Base-by-base conservation (phyloP, 352 stramenopile genomes). In the Globisporangium recalcitrans region DNA sequence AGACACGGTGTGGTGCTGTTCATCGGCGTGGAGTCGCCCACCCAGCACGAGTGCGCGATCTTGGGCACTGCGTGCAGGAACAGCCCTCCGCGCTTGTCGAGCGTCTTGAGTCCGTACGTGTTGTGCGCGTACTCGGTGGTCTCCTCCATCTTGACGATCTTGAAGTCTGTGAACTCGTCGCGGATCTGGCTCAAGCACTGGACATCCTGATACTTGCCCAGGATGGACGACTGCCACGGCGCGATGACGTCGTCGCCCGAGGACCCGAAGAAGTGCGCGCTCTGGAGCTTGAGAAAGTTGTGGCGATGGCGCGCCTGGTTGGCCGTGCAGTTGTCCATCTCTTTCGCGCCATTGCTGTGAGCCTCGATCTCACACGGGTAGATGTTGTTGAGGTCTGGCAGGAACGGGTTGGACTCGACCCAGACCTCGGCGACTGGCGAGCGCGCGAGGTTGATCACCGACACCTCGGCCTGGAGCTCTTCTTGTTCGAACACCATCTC, bases 361-460 rank as follows among this genome's bases (percentile, higher is more conserved):
- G 32, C 32, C 21, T 56, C 29, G 34, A 63, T 62, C n/a, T 48
- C 31, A n/a, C 57, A 69, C 3, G 52, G 10, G 52, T 55, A 72
- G 16, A 73, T 40, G 38, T 77, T 81, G 64, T 82, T 82, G 26
- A 75, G 42, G 32, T 58, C 61, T 22, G 73, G 75, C 24, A 78
- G 52, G 46, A 75, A 82, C 51, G 51, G 48, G 53, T 77, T 82
- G 40, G 62, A 66, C 14, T 55, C 9, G 11, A 65, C 47, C 51
- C 70, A 84, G 14, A 71, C 62, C 11, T 26, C 46, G 19, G 70
- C 42, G 6, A 61, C 60, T 0, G 73, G 72, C 16, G 70, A 72
- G 29, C 69, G 71, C 27, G 68, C 55, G 61, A 85, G 67, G 55
- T 82, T 81, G 32, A 71, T 63, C 22, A 78, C 58, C 57, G 75